Evolutionary conservation across 495 filamentous ascomycete species (phyloP), one percentile per base, ranked within the genome.

Genomic region (Podospora sp.): DNA sequence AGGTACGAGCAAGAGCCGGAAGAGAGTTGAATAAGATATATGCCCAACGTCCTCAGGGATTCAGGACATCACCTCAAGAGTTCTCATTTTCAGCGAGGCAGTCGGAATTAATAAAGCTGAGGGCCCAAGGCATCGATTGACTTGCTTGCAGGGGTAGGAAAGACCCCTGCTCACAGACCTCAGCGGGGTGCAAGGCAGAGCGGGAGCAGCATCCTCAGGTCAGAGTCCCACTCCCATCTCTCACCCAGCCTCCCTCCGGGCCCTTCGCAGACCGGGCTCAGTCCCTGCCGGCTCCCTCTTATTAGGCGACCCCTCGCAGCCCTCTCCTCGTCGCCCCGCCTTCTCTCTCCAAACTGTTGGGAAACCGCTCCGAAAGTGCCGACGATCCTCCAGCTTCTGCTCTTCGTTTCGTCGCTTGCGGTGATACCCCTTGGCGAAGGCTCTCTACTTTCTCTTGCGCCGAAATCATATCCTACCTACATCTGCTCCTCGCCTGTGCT

Each of bases 221-320:
- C 6, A 26, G 52, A 6, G 52, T 55, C 52, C 52, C 52, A 55
- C 52, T 55, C 52, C 56, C 25, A 33, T 33, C 8, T 33, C 29
- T 33, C 29, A 33, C 24, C 56, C 56, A 29, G 25, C 56, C 56
- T 33, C 56, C 56, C 56, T 27, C 26, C 21, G 8, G 21, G 6
- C 22, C 26, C 25, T 2, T 33, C 25, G 5, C 40, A 46, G 40
- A 46, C 40, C 52, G 52, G 20, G 20, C 52, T 33, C 52, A 55
- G 20, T 55, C 52, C 52, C 52, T 55, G 21, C 52, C 52, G 52
- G 52, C 20, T 55, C 24, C 56, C 56, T 27, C 26, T 59, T 59
- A 59, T 59, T 29, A 59, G 22, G 18, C 56, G 21, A 59, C 26
- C 56, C 27, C 18, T 27, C 56, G 7, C 55, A 59, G 25, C 56